Evolutionary conservation across 768 basidiomycete species (phyloP), one percentile per base, ranked within the genome.

Genomic region (Hypholoma fasciculare): DNA sequence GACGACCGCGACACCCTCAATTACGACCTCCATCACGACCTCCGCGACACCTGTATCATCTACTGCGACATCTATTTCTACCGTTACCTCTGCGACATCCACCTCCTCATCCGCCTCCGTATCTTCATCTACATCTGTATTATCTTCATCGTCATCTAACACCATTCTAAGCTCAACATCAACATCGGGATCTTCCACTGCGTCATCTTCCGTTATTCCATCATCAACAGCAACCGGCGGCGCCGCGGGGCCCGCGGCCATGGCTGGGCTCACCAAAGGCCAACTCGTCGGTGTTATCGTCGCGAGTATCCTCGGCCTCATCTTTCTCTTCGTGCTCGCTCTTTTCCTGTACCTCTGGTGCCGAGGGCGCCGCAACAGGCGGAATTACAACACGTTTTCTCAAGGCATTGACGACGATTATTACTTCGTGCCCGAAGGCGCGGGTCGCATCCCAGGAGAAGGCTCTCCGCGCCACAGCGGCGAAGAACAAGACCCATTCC

Each of bases 401-500:
- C 69, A 72, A 5, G 44, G 30, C 3, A 69, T 73, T 38, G 76
- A 78, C 30, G 72, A 74, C 17, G 75, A 76, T 42, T 78, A 76
- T 57, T 65, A 69, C 51, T 71, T 79, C 39, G 70, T 83, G 26
- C 70, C 72, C 12, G 69, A 72, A 14, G 79, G 72, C 19, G 73
- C 66, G 19, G 73, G 74, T 30, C 65, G 56, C 38, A 39, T 75
- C 2, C 75, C 72, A 36, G 88, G 85, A n/a, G 85, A 89, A 69
- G 87, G 87, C 36, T 85, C 85, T 23, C 87, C 89, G 1, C 78
- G 87, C 9, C 79, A 80, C 30, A 89, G 86, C 50, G 89, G 89
- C 6, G 88, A 88, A 65, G 89, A 89, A 67, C 75, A 71, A 2
- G 88, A 89, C 64, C 77, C 89, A 0, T 88, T 90, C 76, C 74